phyloP scores from a whole-genome alignment of 2,329 filamentous ascomycete species.

The Ceratocystis papillata region DNA sequence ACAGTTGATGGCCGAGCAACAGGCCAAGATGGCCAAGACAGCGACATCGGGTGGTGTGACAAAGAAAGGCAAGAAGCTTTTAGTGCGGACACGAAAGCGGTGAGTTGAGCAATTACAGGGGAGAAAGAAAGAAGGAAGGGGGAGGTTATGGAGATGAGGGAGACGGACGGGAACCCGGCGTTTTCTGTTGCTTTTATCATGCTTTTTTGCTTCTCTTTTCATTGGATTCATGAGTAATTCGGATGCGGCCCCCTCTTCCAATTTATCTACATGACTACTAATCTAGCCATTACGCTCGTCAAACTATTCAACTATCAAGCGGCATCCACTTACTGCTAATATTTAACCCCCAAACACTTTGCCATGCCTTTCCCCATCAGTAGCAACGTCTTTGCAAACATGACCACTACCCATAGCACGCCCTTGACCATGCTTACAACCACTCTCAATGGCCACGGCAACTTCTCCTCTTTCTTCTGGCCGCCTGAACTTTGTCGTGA shows the following conservation, averaged over 20 bases:
- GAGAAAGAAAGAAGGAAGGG: conserved; percentile 19
- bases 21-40: conserved; percentile 55
- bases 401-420: conserved; percentile 47
- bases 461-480: conserved; percentile 30
- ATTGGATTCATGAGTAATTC: conserved; percentile 10
- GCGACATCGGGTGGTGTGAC: conserved; percentile 49
- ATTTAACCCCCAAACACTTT: conserved; percentile 36
- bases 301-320: background rate
- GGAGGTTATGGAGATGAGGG: background rate
- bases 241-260: background rate
- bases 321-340: background rate
- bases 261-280: no score
- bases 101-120: conserved; percentile 29
- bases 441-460: conserved; percentile 41
- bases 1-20: conserved; percentile 46
- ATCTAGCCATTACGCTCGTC: no score
- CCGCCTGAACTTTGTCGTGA: background rate
- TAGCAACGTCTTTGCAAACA: conserved; percentile 44
- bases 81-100: conserved; percentile 52
- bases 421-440: conserved; percentile 47
- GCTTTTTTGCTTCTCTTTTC: conserved; percentile 3
- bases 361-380: conserved; percentile 42
- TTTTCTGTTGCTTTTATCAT: conserved; percentile 21
- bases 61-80: conserved; percentile 51
- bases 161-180: conserved; percentile 10